Conservation (phyloP, 2,329 filamentous ascomycete species). For the Ceratocystis papillata region DNA sequence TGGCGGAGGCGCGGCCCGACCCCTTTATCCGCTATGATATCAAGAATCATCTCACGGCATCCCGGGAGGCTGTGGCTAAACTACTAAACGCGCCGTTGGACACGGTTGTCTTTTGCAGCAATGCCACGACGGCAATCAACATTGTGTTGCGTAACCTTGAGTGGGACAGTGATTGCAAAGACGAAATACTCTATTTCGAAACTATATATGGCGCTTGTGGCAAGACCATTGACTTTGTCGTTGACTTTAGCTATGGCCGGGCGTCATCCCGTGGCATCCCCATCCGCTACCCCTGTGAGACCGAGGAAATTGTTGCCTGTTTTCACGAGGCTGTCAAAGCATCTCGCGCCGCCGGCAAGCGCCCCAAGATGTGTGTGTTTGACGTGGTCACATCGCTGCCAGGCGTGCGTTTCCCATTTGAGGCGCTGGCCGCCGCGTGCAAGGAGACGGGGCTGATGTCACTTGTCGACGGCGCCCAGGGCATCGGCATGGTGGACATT, state of each 20-base stretch:
- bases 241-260: slow-evolving; percentile 48
- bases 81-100: slow-evolving; percentile 55
- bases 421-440: slow-evolving; percentile 54
- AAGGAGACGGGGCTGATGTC: slow-evolving; percentile 57
- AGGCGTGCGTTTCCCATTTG: slow-evolving; percentile 69
- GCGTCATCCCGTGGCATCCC: slow-evolving; percentile 44
- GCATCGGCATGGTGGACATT: slow-evolving; percentile 65
- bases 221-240: slow-evolving; percentile 58
- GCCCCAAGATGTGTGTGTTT: slow-evolving; percentile 50
- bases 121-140: slow-evolving; percentile 70
- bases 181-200: slow-evolving; percentile 68
- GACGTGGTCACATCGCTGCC: slow-evolving; percentile 73
- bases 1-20: slow-evolving; percentile 59
- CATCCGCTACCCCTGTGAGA: slow-evolving; percentile 58
- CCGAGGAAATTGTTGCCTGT: slow-evolving; percentile 50
- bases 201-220: slow-evolving; percentile 71
- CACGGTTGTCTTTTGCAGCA: slow-evolving; percentile 65
- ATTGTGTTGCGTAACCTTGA: slow-evolving; percentile 64
- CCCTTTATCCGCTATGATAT: slow-evolving; percentile 62
- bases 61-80: slow-evolving; percentile 52
- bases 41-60: slow-evolving; percentile 50
- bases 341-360: slow-evolving; percentile 46
- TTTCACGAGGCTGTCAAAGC: slow-evolving; percentile 51
- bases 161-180: slow-evolving; percentile 58
- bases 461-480: slow-evolving; percentile 75